Evolutionary conservation across 2,329 filamentous ascomycete genomes (phyloP), one percentile per base, ranked within the genome.

Genomic region (Cadophora luteo-olivacea): DNA sequence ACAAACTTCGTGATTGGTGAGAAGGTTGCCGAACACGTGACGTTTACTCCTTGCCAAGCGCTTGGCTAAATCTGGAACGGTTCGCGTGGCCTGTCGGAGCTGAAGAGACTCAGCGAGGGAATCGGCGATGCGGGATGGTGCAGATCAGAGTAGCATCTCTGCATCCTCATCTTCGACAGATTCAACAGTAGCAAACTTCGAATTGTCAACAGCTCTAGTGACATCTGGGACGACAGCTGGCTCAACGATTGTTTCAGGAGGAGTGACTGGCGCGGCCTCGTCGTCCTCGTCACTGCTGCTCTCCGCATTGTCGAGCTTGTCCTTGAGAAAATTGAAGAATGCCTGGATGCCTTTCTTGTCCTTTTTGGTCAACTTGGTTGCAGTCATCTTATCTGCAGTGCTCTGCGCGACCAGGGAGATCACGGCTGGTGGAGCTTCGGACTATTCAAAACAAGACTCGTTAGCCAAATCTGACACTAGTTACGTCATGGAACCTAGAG

Each of bases 381-480:
- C 22, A 33, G 38, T 49, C 1, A 69, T 25, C n/a, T 69, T 68
- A 11, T 61, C 63, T 12, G 73, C 29, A 75, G 78, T 71, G 33
- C 70, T 72, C 61, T 74, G 64, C 25, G 77, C 78, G 57, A 82
- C 79, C 57, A 80, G 67, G 5, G 77, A 74, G 22, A 82, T 75
- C n/a, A 82, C 80, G 62, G 78, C 76, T n/a, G 75, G 70, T 29
- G 82, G 80, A 57, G 82, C 82, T 76, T 82, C 79, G 66, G 78
- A 76, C 81, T 82, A 54, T 52, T 65, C 51, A 66, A 41, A 57
- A 33, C 25, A 65, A 63, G 64, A 69, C 55, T 69, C 55, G 66
- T 75, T 72, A 72, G 74, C 66, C 66, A 69, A 60, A 65, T 67
- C 66, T 61, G 55, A 73, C 45, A 69, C 64, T 64, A 64, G 58